These are phyloP conservation scores for Geum urbanum DNA, from an alignment of 306 rosid species.

Conservation along the genomic window DNA sequence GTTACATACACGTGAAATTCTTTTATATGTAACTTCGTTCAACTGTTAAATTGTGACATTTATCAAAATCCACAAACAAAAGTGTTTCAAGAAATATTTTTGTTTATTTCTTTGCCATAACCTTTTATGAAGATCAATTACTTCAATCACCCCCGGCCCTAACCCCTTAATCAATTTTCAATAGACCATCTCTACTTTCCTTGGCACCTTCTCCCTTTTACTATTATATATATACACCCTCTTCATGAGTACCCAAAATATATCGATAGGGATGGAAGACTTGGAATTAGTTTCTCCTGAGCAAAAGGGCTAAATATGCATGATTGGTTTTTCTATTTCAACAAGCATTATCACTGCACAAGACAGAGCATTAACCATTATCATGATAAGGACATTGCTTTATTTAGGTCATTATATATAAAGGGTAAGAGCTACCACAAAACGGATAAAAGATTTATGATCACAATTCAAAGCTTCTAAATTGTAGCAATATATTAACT, in stretches of 20 bases:
- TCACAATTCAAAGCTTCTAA: constrained; percentile 11
- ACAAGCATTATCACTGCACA: background rate
- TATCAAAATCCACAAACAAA: no score
- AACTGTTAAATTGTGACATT: background rate
- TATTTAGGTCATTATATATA: background rate
- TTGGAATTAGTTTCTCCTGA: background rate
- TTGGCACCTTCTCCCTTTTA: no score
- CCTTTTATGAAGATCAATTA: no score
- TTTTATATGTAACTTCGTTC: background rate
- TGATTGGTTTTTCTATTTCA: background rate
- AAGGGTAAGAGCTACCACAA: background rate
- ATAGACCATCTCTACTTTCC: no score
- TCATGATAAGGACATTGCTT: constrained; percentile 22
- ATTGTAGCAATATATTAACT: background rate
- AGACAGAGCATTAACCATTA: background rate
- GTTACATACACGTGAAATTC: no score
- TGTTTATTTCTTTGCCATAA: no score
- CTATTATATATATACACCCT: no score
- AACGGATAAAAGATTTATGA: no score
- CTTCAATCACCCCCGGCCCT: no score
- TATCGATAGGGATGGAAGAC: background rate
- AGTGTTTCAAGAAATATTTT: no score
- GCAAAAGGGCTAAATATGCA: background rate
- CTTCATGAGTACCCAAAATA: background rate
- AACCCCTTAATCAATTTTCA: no score